Percentiles rank a stretch among this genome's conserved stretches.
phyloP scores from a whole-genome alignment of 192 early-diverging fungal genomes.

The Coemansia sp. region DNA sequence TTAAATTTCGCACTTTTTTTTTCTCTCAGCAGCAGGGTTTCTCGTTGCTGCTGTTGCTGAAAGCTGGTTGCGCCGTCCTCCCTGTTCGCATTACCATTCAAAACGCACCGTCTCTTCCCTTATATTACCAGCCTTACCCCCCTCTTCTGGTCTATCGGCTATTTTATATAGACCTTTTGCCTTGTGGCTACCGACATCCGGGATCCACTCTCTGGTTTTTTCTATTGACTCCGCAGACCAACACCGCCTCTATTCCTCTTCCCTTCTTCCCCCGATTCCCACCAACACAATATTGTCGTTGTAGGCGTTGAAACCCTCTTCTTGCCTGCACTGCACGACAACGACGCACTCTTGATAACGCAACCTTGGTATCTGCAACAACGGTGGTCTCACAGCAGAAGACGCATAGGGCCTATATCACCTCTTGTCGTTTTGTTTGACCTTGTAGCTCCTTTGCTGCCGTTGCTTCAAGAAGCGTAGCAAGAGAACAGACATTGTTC shows the following conservation, averaged over 20 bases:
- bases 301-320: background rate
- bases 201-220: slow-evolving; percentile 3
- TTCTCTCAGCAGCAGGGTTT: background rate
- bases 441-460: background rate
- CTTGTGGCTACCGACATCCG: background rate
- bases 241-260: slow-evolving; percentile 1
- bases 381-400: background rate
- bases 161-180: background rate
- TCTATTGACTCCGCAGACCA: slow-evolving; percentile 2
- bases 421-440: background rate
- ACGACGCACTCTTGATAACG: background rate
- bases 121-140: background rate
- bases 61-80: slow-evolving; percentile 1
- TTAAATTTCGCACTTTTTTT: slow-evolving; percentile 10
- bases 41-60: background rate
- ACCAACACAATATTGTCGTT: background rate
- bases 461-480: slow-evolving; percentile 1
- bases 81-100: background rate
- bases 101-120: background rate
- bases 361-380: background rate
- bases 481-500: background rate
- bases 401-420: background rate
- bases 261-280: background rate
- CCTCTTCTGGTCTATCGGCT: background rate
- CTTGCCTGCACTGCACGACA: background rate